Percentiles rank a stretch among this genome's conserved stretches.
Conservation (phyloP, 176 grass and related monocot genomes). For the Zoysia japonica region DNA sequence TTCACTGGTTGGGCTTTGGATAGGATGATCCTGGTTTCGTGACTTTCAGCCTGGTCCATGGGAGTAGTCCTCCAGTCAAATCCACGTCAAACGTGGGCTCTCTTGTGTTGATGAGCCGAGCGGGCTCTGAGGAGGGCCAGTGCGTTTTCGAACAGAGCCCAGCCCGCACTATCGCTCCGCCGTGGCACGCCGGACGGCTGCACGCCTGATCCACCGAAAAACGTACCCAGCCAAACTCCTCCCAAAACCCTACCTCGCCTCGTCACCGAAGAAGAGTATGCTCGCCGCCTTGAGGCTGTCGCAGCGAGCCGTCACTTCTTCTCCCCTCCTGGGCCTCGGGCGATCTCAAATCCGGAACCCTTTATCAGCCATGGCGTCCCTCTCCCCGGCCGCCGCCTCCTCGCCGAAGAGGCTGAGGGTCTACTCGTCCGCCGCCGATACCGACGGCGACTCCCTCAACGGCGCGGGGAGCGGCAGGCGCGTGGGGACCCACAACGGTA, state of each 20-base stretch:
- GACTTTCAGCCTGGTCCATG: too few species aligned
- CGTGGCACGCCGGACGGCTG: too few species aligned
- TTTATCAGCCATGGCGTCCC: conserved; percentile 54
- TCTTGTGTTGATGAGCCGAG: too few species aligned
- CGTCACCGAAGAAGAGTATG: conserved; percentile 24
- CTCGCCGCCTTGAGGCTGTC: conserved; percentile 53
- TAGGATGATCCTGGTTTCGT: too few species aligned
- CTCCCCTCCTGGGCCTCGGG: conserved; percentile 32
- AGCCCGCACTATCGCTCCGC: too few species aligned
- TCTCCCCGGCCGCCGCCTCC: conserved; percentile 29
- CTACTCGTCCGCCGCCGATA: conserved; percentile 30
- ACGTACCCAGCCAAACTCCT: not conserved
- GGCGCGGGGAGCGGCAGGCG: conserved; percentile 53
- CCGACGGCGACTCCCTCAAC: conserved; percentile 37
- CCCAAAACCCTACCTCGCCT: conserved; percentile 40
- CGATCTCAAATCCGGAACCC: conserved; percentile 46
- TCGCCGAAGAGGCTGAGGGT: conserved; percentile 62
- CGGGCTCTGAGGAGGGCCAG: too few species aligned
- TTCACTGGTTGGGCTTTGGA: too few species aligned
- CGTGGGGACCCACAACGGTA: conserved; percentile 95
- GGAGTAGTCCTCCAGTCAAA: too few species aligned
- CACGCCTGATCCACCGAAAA: not conserved
- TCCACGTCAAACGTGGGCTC: too few species aligned
- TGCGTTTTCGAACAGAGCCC: too few species aligned
- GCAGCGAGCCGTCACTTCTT: conserved; percentile 60